Evolutionary conservation across 768 basidiomycete species (phyloP), one percentile per base, ranked within the genome.

Genomic region (Amanita jacksonii): DNA sequence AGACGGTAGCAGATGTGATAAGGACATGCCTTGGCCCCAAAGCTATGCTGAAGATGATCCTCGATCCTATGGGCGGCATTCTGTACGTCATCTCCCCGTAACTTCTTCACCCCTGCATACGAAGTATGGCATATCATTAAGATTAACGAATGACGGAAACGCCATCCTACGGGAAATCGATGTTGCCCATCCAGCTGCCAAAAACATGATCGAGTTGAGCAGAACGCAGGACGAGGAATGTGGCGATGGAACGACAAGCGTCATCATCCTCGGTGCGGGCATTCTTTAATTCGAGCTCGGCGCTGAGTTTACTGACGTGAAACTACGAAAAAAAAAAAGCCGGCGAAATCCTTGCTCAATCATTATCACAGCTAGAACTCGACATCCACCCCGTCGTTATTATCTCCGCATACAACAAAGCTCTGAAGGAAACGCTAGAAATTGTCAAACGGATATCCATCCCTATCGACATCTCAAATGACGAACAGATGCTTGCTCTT

Each of bases 41-140:
- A 58, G 82, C 96, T 32, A 98, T 98, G 96, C 69, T 98, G 41
- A 99, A 98, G 73, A 98, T 99, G 96, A 96, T 98, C 54, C 66
- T 97, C 34, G 94, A 98, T 67, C 93, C 93, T 1, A 98, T 99
- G 96, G 96, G 96, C 41, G 96, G 96, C 43, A 98, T 99, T 54
- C 58, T 97, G 94, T 94, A 46, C 43, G 80, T 70, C 33, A 24
- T 28, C 24, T 37, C 30, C 30, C 22, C 38, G 43, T 28, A 22
- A 22, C 45, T 33, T 37, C n/a, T 36, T 45, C 3, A 41, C 30
- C 3, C 19, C 38, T 43, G 48, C 32, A 49, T 35, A 32, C 47
- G 32, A 28, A 32, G 38, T 18, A 31, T 20, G 24, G 23, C 20
- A n/a, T 19, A 7, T 52, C 13, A 32, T 27, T 4, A 34, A 96